A percentile compares a stretch with the other conserved stretches of the same genome.
Conservation (phyloP, 371 early-diverging fungal genomes). For the Mortierella sp. region DNA sequence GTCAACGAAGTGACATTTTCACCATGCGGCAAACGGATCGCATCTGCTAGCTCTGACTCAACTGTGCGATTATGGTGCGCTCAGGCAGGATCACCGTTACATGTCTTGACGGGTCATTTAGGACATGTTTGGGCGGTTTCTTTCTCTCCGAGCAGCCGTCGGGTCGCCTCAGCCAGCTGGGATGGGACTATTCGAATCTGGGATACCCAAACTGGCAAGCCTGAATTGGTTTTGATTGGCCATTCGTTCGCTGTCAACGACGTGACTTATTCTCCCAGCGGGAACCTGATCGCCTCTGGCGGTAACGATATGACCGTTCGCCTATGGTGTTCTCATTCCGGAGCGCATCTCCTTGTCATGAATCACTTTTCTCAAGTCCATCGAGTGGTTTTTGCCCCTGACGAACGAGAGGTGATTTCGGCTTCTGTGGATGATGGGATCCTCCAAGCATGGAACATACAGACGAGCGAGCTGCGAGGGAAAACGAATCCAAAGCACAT, state of each 20-base stretch:
- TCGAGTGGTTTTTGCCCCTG: background rate
- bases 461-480: no score
- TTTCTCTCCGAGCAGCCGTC: background rate
- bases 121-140: background rate
- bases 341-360: background rate
- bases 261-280: constrained; percentile 13
- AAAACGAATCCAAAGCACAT: no score
- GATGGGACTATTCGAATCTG: constrained; percentile 5
- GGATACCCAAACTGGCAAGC: background rate
- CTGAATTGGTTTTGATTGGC: background rate
- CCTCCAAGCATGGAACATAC: no score
- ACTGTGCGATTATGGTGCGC: background rate
- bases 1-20: background rate
- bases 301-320: constrained; percentile 13
- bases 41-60: background rate
- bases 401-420: background rate
- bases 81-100: background rate
- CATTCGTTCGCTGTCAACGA: background rate
- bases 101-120: background rate
- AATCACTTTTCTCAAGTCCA: background rate
- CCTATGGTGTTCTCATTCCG: constrained; percentile 5
- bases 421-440: background rate
- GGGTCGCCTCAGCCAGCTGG: background rate
- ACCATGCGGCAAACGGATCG: background rate
- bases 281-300: background rate